A percentile compares a stretch with the other conserved stretches of the same genome.
These are phyloP conservation scores for Paecilomyces dactylethromorphus DNA, from an alignment of 2,329 filamentous ascomycete species.

Conservation along the genomic window DNA sequence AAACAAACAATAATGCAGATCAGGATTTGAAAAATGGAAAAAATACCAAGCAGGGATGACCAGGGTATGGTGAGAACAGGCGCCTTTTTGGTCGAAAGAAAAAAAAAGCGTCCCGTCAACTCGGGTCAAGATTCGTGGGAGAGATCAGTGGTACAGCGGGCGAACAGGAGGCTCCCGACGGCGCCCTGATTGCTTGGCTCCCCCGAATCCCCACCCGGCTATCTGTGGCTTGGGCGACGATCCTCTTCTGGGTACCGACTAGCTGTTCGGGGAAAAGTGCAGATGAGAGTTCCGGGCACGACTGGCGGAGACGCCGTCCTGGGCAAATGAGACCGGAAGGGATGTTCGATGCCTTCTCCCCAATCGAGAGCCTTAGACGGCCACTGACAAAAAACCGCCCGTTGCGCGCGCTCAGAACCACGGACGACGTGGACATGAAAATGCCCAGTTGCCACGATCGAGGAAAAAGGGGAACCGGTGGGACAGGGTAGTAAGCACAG, in stretches of 20 bases:
- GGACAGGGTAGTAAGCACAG: background rate
- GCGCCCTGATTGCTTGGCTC: background rate
- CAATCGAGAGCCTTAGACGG: conserved; percentile 12
- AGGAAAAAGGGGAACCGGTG: background rate
- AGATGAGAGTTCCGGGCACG: conserved; percentile 5
- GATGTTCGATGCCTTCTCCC: conserved; percentile 1
- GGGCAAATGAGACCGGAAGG: conserved; percentile 14
- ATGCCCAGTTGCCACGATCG: background rate
- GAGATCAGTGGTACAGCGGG: background rate
- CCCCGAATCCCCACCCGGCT: conserved; percentile 1
- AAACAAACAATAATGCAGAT: background rate
- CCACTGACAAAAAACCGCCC: conserved; percentile 9
- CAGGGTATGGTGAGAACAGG: background rate
- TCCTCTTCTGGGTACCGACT: conserved; percentile 9
- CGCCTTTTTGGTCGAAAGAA: background rate
- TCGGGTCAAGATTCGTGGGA: conserved; percentile 8
- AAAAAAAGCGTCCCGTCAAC: conserved; percentile 12
- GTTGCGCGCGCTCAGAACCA: conserved; percentile 11
- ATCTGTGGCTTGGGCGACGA: conserved; percentile 10
- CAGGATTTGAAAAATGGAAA: background rate
- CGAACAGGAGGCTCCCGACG: background rate
- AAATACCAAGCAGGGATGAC: background rate
- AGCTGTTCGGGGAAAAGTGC: conserved; percentile 12
- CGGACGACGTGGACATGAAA: conserved; percentile 4
- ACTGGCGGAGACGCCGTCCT: conserved; percentile 11